These are phyloP conservation scores for Candida rishiriensis DNA, from an alignment of 805 yeast species.

Conservation along the genomic window DNA sequence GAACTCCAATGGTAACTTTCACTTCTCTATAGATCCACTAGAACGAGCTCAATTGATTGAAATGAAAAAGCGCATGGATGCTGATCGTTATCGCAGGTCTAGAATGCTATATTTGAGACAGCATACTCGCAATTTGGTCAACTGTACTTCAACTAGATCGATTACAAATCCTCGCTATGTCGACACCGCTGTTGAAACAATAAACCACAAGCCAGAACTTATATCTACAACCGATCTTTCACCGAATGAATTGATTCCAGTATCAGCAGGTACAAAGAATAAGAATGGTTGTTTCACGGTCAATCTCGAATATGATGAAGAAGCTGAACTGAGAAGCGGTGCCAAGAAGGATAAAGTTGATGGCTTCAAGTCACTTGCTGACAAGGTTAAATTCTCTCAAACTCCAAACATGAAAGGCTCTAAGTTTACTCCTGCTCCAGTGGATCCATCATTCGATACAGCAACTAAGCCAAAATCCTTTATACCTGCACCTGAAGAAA, in stretches of 20 bases:
- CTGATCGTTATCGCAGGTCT: constrained; percentile 43
- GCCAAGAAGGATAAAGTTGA: constrained; percentile 1
- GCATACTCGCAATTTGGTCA: constrained; percentile 25
- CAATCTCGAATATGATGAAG: constrained; percentile 15
- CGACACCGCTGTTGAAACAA: constrained; percentile 21
- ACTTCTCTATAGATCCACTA: constrained; percentile 26
- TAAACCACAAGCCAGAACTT: constrained; percentile 9
- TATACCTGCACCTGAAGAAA: constrained; percentile 2
- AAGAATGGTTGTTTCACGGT: constrained; percentile 22
- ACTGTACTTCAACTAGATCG: constrained; percentile 8
- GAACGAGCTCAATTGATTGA: constrained; percentile 30
- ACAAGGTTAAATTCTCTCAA: constrained; percentile 21
- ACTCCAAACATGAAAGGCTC: constrained; percentile 6
- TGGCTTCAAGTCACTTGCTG: constrained; percentile 10
- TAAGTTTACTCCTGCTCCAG: constrained; percentile 12
- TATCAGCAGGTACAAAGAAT: constrained; percentile 22
- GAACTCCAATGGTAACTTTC: not conserved
- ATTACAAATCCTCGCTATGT: constrained; percentile 13
- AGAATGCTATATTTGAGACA: constrained; percentile 38
- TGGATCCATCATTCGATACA: constrained; percentile 13
- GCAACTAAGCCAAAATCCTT: constrained; percentile 13
- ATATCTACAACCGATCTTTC: not conserved
- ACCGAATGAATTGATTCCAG: not conserved
- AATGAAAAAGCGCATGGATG: constrained; percentile 35
- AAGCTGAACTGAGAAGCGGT: constrained; percentile 1